A percentile compares a stretch with the other conserved stretches of the same genome.
These are phyloP conservation scores for Rhexocercosporidium sp. DNA, from an alignment of 2,329 filamentous ascomycete species.

Conservation along the genomic window DNA sequence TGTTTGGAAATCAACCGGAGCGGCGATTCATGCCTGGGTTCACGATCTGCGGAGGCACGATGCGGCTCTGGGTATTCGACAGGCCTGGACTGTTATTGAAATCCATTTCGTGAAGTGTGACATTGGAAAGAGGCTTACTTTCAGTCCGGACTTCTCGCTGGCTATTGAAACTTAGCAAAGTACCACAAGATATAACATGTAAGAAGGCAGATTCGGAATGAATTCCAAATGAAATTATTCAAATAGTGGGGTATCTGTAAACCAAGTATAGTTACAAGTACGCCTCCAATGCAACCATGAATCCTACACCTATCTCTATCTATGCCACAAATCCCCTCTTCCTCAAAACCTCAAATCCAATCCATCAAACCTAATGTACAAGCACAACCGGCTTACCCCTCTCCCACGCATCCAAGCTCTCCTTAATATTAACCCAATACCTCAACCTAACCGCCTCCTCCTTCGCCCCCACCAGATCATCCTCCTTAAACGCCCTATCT, in stretches of 20 bases:
- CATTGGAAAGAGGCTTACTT: too few relatives aligned
- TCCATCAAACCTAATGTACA: conserved; percentile 50
- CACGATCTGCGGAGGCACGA: too few relatives aligned
- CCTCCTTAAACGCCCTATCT: conserved; percentile 66
- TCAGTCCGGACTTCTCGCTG: too few relatives aligned
- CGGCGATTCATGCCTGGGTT: too few relatives aligned
- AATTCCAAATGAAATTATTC: background rate
- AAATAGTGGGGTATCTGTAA: background rate
- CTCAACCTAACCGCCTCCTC: conserved; percentile 76
- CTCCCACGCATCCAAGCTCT: conserved; percentile 85
- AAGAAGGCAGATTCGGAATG: too few relatives aligned
- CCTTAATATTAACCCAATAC: conserved; percentile 90
- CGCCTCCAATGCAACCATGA: background rate
- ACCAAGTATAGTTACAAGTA: background rate
- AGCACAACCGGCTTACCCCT: conserved; percentile 67
- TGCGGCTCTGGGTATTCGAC: too few relatives aligned
- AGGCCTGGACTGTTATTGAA: too few relatives aligned
- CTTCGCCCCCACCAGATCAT: conserved; percentile 70
- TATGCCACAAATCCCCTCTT: background rate
- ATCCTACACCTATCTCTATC: background rate
- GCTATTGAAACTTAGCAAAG: too few relatives aligned
- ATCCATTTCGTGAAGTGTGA: too few relatives aligned
- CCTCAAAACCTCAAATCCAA: background rate
- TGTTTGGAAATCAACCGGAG: too few relatives aligned
- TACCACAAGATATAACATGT: too few relatives aligned